Base-by-base conservation (phyloP, 768 basidiomycete species). In the Cubamyces sp. region DNA sequence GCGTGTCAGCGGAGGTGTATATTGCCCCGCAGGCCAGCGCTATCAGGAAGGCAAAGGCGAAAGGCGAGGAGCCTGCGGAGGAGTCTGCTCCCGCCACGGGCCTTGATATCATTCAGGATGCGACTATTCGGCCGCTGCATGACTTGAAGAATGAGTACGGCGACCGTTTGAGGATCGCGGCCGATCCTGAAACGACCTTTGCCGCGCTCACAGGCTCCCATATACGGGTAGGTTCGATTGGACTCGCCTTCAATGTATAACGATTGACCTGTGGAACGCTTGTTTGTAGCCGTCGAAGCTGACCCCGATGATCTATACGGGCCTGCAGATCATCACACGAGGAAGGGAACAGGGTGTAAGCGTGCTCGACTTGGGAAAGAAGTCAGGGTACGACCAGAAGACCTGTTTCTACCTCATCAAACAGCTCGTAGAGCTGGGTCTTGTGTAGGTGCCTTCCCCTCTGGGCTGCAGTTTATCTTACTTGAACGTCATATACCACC, bases 321-420 rank as follows among this genome's bases (percentile, higher is more conserved):
- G 88, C 5, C 82, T 96, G 15, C 92, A 95, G 70, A 79, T 93
- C 46, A 86, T 96, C 66, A 88, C 92, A n/a, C 83, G 91, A 40
- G 91, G 89, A 3, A 78, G 93, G 61, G 88, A 91, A 60, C 76
- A 82, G 19, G 94, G 94, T 12, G 82, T 92, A 16, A 88, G 91
- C 7, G 87, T 91, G 48, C 84, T 94, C 14, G 84, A 90, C 34
- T 80, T 96, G 15, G 90, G 91, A 25, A 85, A 85, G 66, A 80
- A 84, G 69, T 88, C 93, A 11, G 85, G 84, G 51, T 94, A 96
- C 69, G 93, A 94, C 70, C 91, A 92, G 71, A 95, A 94, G 74
- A 90, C 91, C 1, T 92, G 92, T 65, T 92, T 92, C 72, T 95
- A 96, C 74, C 84, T 94, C 60, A 84, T 93, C 60, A 84, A 86